Evolutionary conservation across 805 yeast species (phyloP), one percentile per base, ranked within the genome.

Genomic region (Pichia deserticola): DNA sequence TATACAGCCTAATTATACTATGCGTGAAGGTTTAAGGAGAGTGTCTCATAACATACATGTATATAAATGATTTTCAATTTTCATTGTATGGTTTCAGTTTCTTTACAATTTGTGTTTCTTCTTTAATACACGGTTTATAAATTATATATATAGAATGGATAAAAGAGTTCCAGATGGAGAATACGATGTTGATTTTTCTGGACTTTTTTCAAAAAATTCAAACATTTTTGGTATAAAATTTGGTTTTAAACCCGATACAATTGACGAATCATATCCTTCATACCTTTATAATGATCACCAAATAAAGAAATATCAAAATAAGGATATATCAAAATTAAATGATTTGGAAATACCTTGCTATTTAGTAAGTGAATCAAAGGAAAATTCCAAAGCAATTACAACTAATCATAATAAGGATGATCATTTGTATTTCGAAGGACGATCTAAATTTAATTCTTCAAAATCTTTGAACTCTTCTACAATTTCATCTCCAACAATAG

Each of bases 101-200:
- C n/a, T n/a, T n/a, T n/a, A n/a, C n/a, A n/a, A n/a, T n/a, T n/a
- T n/a, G n/a, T n/a, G n/a, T n/a, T n/a, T n/a, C n/a, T n/a, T n/a
- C n/a, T n/a, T n/a, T n/a, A n/a, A n/a, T n/a, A n/a, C n/a, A n/a
- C n/a, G n/a, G n/a, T n/a, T n/a, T n/a, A n/a, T n/a, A n/a, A n/a
- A n/a, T n/a, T n/a, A n/a, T n/a, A n/a, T n/a, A n/a, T n/a, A n/a
- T n/a, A 36, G 27, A 28, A 51, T 48, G 51, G 30, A 13, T 7
- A 11, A 15, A 12, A 32, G 34, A n/a, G 51, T 66, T 25, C 66
- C 70, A 0, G 72, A 68, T 55, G 71, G 71, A 3, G 71, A 68
- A 45, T 68, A 66, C 46, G 67, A 63, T 11, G 47, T 68, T 28
- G 70, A 65, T 41, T 42, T 68, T 48, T 60, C 68, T 6, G 50